Evolutionary conservation across 345 rosid genomes (phyloP).

Genomic region (Eucalyptus fibrosa): DNA sequence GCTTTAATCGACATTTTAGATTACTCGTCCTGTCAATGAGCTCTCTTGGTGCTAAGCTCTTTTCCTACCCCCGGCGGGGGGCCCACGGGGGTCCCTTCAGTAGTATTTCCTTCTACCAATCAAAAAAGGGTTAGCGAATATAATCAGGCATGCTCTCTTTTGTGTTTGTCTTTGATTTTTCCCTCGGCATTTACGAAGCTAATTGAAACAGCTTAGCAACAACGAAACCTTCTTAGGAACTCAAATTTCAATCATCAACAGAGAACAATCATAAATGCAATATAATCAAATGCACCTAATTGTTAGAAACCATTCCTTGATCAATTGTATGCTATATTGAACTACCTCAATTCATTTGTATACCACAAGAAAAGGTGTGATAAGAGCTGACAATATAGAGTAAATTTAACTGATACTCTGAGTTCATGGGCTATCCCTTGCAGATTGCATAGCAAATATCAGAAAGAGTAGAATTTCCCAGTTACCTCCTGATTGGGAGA

Average conservation of each 20-base stretch:
- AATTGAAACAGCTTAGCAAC: not conserved
- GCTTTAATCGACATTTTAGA: too few relatives aligned
- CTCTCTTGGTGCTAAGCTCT: too few relatives aligned
- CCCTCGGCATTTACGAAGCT: not conserved
- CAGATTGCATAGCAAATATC: not conserved
- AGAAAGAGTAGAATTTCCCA: not conserved
- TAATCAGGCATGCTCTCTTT: too few relatives aligned
- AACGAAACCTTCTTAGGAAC: not conserved
- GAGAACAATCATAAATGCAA: not conserved
- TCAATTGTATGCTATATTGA: not conserved
- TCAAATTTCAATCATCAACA: not conserved
- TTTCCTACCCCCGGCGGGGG: too few relatives aligned
- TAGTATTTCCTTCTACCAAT: too few relatives aligned
- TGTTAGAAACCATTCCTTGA: not conserved
- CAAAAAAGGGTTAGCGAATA: too few relatives aligned
- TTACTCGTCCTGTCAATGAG: too few relatives aligned
- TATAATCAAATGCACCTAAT: not conserved
- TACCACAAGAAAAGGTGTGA: not conserved
- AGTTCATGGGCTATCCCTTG: not conserved
- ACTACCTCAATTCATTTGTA: too few relatives aligned
- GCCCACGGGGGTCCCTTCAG: too few relatives aligned
- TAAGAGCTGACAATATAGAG: not conserved
- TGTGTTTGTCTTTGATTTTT: too few relatives aligned
- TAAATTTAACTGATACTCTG: not conserved
- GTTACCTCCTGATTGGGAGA: not conserved